Conservation (phyloP, 164 flowering plant genomes). For the Berberis thunbergii region DNA sequence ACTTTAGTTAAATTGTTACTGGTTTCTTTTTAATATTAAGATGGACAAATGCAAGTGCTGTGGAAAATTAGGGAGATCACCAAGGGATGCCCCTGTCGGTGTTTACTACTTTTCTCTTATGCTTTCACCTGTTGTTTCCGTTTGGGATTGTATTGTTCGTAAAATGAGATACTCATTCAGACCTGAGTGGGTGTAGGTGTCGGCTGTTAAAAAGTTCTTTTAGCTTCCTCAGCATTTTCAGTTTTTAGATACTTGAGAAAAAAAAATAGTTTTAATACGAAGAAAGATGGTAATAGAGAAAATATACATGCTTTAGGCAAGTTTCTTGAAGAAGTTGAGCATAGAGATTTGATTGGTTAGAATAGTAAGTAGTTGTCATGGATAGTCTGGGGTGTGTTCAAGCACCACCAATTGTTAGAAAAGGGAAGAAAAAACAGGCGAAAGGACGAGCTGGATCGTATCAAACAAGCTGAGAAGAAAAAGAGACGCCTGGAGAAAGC, state of each 20-base stretch:
- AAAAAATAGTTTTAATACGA: conserved; percentile 3
- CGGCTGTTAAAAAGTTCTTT: conserved; percentile 5
- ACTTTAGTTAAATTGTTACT: background rate
- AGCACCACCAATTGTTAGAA: conserved; percentile 44
- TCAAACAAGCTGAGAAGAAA: conserved; percentile 95
- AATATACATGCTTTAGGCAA: conserved; percentile 21
- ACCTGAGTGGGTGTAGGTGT: conserved; percentile 48
- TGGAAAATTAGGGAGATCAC: conserved; percentile 52
- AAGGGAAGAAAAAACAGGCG: conserved; percentile 87
- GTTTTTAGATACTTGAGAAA: conserved; percentile 5
- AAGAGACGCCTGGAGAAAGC: conserved; percentile 95
- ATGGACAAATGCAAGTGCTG: conserved; percentile 62
- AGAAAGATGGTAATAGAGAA: conserved; percentile 12
- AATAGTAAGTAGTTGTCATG: conserved; percentile 21
- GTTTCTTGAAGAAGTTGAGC: conserved; percentile 14
- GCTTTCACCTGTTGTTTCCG: conserved; percentile 68
- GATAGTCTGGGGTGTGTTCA: conserved; percentile 47
- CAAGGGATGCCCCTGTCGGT: conserved; percentile 31
- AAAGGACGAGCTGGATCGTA: conserved; percentile 83
- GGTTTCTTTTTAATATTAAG: conserved; percentile 1
- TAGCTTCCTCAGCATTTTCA: conserved; percentile 8
- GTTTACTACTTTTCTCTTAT: conserved; percentile 32
- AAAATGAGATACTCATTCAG: conserved; percentile 23
- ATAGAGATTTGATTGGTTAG: conserved; percentile 15
- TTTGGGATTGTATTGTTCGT: conserved; percentile 34